These are phyloP conservation scores for Penicillium sp. DNA, from an alignment of 2,329 filamentous ascomycete genomes.

Conservation along the genomic window DNA sequence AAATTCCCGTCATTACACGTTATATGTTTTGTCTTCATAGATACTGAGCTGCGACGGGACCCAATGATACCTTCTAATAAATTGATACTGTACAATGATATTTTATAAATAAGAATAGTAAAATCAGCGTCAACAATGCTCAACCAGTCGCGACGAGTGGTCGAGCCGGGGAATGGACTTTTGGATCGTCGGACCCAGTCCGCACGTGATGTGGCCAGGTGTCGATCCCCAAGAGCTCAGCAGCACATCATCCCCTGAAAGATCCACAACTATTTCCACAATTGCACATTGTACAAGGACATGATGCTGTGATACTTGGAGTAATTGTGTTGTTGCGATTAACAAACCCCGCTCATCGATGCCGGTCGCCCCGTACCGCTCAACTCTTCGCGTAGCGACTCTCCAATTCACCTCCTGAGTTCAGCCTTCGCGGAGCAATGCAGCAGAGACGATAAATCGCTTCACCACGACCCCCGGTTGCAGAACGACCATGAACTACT, in stretches of 20 bases:
- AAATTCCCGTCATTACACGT: background rate
- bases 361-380: background rate
- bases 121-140: no score
- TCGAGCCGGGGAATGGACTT: background rate
- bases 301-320: background rate
- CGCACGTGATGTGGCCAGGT: constrained; percentile 10
- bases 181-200: background rate
- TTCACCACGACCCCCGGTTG: constrained; percentile 18
- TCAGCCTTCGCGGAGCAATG: constrained; percentile 27
- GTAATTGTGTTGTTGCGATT: background rate
- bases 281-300: background rate
- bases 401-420: background rate
- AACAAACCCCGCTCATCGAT: background rate
- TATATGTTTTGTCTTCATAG: constrained; percentile 4
- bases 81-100: background rate
- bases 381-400: background rate
- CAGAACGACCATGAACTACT: constrained; percentile 40
- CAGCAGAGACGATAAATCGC: constrained; percentile 21
- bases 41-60: background rate
- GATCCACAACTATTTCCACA: background rate
- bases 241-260: background rate
- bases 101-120: background rate
- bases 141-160: no score
- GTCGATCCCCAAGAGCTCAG: constrained; percentile 1
- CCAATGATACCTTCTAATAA: constrained; percentile 3